These are phyloP conservation scores for Thelephora ganbajun DNA, from an alignment of 768 basidiomycete genomes.

Conservation along the genomic window DNA sequence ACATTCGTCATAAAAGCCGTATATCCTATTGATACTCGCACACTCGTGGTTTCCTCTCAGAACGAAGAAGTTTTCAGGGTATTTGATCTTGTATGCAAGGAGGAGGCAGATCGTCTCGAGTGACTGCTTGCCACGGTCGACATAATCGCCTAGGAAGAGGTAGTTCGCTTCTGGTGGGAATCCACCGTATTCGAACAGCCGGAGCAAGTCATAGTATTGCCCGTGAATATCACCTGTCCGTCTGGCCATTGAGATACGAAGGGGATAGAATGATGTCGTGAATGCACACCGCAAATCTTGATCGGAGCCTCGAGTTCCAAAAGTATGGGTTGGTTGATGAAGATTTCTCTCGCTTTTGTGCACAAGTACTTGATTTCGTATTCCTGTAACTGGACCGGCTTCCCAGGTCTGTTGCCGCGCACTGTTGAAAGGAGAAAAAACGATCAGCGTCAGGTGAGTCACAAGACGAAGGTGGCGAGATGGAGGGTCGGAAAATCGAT, in stretches of 20 bases:
- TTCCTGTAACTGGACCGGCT: slow-evolving; percentile 94
- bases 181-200: slow-evolving; percentile 97
- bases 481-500: slow-evolving; percentile 3
- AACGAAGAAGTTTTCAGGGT: slow-evolving; percentile 99
- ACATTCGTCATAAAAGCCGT: slow-evolving; percentile 99
- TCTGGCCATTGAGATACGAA: slow-evolving; percentile 1
- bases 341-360: slow-evolving; percentile 97
- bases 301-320: slow-evolving; percentile 98
- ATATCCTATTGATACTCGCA: slow-evolving; percentile 98
- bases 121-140: slow-evolving; percentile 97
- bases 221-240: slow-evolving; percentile 91
- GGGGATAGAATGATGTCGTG: slow-evolving; percentile 2
- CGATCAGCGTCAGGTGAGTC: background rate
- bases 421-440: slow-evolving; percentile 34
- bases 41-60: slow-evolving; percentile 98
- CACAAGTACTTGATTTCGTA: slow-evolving; percentile 99
- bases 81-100: slow-evolving; percentile 99
- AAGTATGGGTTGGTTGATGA: slow-evolving; percentile 97
- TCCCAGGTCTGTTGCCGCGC: slow-evolving; percentile 95
- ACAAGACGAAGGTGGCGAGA: background rate
- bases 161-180: slow-evolving; percentile 99
- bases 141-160: slow-evolving; percentile 98
- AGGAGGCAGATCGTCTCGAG: slow-evolving; percentile 99
- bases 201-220: slow-evolving; percentile 96
- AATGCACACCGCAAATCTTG: slow-evolving; percentile 89